phyloP scores from a whole-genome alignment of 148 eudicot species.

The Silene uniflora region DNA sequence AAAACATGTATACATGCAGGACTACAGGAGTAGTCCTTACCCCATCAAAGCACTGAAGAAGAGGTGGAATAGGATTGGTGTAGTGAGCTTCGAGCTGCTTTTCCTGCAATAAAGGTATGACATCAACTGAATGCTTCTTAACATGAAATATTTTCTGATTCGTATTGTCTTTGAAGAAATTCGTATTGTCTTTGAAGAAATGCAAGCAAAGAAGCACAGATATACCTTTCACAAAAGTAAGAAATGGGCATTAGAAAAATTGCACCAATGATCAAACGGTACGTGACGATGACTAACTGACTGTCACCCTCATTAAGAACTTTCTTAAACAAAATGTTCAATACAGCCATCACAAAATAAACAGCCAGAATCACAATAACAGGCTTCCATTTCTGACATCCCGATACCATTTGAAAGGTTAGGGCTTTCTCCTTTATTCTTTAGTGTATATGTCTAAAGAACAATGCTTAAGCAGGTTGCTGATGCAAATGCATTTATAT shows the following conservation, averaged over 20 bases:
- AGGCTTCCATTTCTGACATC: constrained; percentile 39
- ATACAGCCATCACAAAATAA: constrained; percentile 38
- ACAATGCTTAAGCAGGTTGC: background rate
- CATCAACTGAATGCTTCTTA: background rate
- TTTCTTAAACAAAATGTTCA: constrained; percentile 52
- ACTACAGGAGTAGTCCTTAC: constrained; percentile 22
- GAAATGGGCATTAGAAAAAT: constrained; percentile 57
- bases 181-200: constrained; percentile 20
- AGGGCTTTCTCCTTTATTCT: constrained; percentile 8
- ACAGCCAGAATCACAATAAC: constrained; percentile 38
- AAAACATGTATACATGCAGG: background rate
- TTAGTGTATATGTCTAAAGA: constrained; percentile 1
- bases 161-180: constrained; percentile 17
- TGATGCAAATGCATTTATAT: background rate
- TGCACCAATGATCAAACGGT: constrained; percentile 41
- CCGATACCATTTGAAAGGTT: constrained; percentile 23
- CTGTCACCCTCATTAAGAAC: constrained; percentile 38
- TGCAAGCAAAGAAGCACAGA: constrained; percentile 11
- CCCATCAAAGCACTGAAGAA: constrained; percentile 68
- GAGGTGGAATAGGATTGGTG: constrained; percentile 36
- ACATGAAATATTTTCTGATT: too few species aligned
- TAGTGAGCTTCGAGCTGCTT: constrained; percentile 44
- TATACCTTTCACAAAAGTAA: constrained; percentile 52
- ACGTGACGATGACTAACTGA: constrained; percentile 36
- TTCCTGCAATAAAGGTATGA: constrained; percentile 46